Evolutionary conservation across 768 basidiomycete species (phyloP).

Genomic region (Sarcomyxa edulis): DNA sequence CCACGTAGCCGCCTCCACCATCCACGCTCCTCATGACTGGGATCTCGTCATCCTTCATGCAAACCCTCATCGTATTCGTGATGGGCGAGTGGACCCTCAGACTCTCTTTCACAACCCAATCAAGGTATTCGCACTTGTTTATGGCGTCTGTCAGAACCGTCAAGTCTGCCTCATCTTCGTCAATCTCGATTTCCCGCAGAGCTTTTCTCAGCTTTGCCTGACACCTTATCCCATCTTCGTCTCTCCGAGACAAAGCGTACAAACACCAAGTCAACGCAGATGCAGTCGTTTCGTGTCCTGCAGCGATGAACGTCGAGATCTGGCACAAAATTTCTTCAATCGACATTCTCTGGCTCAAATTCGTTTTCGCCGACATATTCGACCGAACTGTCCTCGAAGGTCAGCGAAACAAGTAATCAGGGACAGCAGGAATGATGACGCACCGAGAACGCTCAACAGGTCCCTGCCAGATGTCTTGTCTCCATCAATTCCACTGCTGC

Average conservation of each 20-base stretch:
- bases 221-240: constrained; percentile 42
- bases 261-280: constrained; percentile 59
- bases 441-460: constrained; percentile 51
- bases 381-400: constrained; percentile 66
- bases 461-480: constrained; percentile 38
- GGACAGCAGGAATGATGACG: constrained; percentile 44
- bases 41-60: constrained; percentile 43
- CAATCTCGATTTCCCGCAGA: constrained; percentile 20
- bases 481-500: constrained; percentile 17
- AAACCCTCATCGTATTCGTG: constrained; percentile 53
- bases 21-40: no score
- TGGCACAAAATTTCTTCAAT: constrained; percentile 56
- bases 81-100: constrained; percentile 54
- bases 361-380: constrained; percentile 38
- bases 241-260: constrained; percentile 46
- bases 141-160: constrained; percentile 21
- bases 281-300: constrained; percentile 62
- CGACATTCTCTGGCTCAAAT: constrained; percentile 43
- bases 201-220: constrained; percentile 45
- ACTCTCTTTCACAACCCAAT: constrained; percentile 55
- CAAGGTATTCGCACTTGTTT: constrained; percentile 47
- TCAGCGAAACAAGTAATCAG: constrained; percentile 3
- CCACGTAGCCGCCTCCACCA: constrained; percentile 13
- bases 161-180: constrained; percentile 8
- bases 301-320: constrained; percentile 59